Evolutionary conservation across 2,329 filamentous ascomycete species (phyloP).

Genomic region (Tympanopsis confertula): DNA sequence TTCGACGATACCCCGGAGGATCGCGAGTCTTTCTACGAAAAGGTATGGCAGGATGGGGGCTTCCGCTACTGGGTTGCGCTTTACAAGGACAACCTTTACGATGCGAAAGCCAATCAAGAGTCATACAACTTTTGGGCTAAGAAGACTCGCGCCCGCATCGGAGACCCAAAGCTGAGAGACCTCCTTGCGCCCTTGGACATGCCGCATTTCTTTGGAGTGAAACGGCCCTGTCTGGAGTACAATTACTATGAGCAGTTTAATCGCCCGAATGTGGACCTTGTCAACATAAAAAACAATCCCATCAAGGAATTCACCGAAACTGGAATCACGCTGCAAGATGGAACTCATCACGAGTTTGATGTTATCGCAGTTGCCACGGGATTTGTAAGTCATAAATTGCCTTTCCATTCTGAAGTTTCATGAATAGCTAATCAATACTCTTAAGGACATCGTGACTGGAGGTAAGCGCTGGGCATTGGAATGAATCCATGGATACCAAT

Average conservation of each 20-base stretch:
- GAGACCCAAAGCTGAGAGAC: slow-evolving; percentile 32
- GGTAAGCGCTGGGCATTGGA: too few relatives aligned
- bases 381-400: slow-evolving; percentile 22
- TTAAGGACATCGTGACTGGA: slow-evolving; percentile 20
- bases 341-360: slow-evolving; percentile 28
- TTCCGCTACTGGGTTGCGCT: slow-evolving; percentile 40
- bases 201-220: slow-evolving; percentile 42
- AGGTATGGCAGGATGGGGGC: slow-evolving; percentile 36
- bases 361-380: slow-evolving; percentile 31
- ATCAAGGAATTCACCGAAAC: slow-evolving; percentile 28
- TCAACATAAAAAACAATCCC: slow-evolving; percentile 26
- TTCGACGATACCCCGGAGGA: slow-evolving; percentile 39
- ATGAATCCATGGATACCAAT: neutral
- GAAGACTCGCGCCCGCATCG: slow-evolving; percentile 35
- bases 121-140: slow-evolving; percentile 42
- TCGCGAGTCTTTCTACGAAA: slow-evolving; percentile 33
- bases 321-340: slow-evolving; percentile 25
- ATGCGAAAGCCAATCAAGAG: slow-evolving; percentile 34
- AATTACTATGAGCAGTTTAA: slow-evolving; percentile 36
- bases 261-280: slow-evolving; percentile 24
- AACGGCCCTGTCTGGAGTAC: slow-evolving; percentile 30
- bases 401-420: too few relatives aligned
- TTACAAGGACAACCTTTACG: slow-evolving; percentile 39
- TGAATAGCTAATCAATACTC: too few relatives aligned
- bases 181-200: slow-evolving; percentile 37